These are phyloP conservation scores for Chytriomyces sp. DNA, from an alignment of 192 early-diverging fungal species.

Conservation along the genomic window DNA sequence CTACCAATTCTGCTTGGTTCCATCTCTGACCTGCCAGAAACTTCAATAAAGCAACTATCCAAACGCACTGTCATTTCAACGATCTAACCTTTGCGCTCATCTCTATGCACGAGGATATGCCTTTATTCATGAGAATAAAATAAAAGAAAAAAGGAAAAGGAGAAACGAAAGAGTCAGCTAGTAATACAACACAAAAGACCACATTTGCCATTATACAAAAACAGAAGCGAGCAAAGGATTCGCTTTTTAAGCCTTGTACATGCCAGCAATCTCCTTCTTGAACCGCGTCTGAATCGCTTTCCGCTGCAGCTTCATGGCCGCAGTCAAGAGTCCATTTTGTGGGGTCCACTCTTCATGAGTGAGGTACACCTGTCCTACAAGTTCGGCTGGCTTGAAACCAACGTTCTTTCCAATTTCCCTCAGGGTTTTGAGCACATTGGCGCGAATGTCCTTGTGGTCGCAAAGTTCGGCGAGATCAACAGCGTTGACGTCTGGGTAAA, in stretches of 20 bases:
- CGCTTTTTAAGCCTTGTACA: constrained; percentile 45
- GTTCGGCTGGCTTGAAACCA: constrained; percentile 75
- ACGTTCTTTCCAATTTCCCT: constrained; percentile 64
- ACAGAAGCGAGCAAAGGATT: too few relatives aligned
- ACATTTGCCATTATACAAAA: background rate
- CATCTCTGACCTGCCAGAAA: constrained; percentile 64
- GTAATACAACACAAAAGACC: background rate
- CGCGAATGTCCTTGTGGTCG: constrained; percentile 35
- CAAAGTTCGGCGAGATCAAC: constrained; percentile 60
- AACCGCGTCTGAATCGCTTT: constrained; percentile 74
- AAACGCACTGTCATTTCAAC: too few relatives aligned
- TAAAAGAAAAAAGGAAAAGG: background rate
- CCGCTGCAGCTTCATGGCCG: constrained; percentile 93
- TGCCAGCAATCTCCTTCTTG: constrained; percentile 60
- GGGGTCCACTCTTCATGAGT: constrained; percentile 87
- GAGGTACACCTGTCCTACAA: constrained; percentile 69
- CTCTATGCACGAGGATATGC: too few relatives aligned
- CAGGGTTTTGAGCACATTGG: constrained; percentile 61
- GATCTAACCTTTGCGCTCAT: too few relatives aligned
- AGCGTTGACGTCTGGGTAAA: constrained; percentile 28
- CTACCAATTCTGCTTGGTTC: too few relatives aligned
- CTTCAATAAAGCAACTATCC: too few relatives aligned
- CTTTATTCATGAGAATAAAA: too few relatives aligned
- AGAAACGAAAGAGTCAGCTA: background rate
- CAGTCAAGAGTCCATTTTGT: constrained; percentile 83